A percentile compares a stretch with the other conserved stretches of the same genome.
phyloP scores from a whole-genome alignment of 495 filamentous ascomycete species.

The Neurospora sp. region DNA sequence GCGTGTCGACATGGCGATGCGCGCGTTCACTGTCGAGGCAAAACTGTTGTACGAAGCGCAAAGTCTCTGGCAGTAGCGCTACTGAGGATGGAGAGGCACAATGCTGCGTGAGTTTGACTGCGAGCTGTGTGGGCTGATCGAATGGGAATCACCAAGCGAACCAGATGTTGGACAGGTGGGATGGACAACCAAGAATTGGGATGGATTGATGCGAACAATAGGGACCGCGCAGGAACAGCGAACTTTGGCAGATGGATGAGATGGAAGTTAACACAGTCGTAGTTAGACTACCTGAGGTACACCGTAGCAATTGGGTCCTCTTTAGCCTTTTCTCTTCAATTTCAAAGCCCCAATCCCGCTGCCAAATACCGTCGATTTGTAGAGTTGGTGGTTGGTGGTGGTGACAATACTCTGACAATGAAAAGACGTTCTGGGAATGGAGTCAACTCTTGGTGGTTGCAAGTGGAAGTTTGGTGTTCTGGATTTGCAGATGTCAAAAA shows the following conservation, averaged over 20 bases:
- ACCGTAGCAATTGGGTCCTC: background rate
- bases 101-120: background rate
- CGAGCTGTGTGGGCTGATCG: background rate
- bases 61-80: background rate
- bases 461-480: background rate
- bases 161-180: background rate
- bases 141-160: background rate
- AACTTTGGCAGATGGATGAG: background rate
- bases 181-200: background rate
- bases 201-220: background rate
- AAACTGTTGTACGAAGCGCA: background rate
- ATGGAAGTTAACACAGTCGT: background rate
- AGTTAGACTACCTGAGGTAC: background rate
- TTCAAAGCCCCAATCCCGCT: background rate
- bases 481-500: background rate
- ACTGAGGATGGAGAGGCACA: background rate
- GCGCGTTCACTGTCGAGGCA: background rate
- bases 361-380: background rate
- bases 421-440: background rate
- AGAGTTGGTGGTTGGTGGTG: background rate
- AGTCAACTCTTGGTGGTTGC: background rate
- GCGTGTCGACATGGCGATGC: constrained; percentile 39
- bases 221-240: background rate
- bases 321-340: background rate
- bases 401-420: background rate